Conservation (phyloP, 1,284 basidiomycete genomes). For the Mycena sp. region DNA sequence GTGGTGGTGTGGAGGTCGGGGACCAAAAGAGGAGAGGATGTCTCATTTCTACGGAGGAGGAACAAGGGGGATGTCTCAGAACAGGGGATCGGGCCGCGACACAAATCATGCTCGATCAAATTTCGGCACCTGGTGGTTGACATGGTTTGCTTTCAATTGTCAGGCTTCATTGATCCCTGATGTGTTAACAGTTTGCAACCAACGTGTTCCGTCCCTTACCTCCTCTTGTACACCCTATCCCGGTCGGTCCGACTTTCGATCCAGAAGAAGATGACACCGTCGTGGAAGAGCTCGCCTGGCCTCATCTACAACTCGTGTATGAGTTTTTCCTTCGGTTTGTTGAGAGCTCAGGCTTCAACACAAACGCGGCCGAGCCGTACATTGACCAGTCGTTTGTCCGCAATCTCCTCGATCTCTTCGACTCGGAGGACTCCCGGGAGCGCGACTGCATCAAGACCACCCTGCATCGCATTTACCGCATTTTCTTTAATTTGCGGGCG, state of each 20-base stretch:
- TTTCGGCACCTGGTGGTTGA: slow-evolving; percentile 96
- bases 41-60: too few species aligned
- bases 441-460: slow-evolving; percentile 99
- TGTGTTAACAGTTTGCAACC: slow-evolving; percentile 79
- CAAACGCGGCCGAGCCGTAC: slow-evolving; percentile 96
- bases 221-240: slow-evolving; percentile 97
- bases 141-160: slow-evolving; percentile 74
- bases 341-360: slow-evolving; percentile 98
- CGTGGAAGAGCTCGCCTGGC: slow-evolving; percentile 98
- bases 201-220: slow-evolving; percentile 99
- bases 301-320: slow-evolving; percentile 99
- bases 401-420: slow-evolving; percentile 97
- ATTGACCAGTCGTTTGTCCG: slow-evolving; percentile 98
- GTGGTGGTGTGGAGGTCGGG: too few species aligned
- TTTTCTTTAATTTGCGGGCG: slow-evolving; percentile 98
- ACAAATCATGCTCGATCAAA: slow-evolving; percentile 99
- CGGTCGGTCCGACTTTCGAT: slow-evolving; percentile 98
- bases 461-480: slow-evolving; percentile 98
- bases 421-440: slow-evolving; percentile 98
- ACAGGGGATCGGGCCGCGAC: too few species aligned
- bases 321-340: slow-evolving; percentile 99
- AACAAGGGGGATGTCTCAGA: too few species aligned
- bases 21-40: too few species aligned
- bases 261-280: slow-evolving; percentile 99
- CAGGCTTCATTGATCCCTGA: slow-evolving; percentile 23